Conservation (phyloP, 352 stramenopile genomes). For the Globisporangium megalacanthum region DNA sequence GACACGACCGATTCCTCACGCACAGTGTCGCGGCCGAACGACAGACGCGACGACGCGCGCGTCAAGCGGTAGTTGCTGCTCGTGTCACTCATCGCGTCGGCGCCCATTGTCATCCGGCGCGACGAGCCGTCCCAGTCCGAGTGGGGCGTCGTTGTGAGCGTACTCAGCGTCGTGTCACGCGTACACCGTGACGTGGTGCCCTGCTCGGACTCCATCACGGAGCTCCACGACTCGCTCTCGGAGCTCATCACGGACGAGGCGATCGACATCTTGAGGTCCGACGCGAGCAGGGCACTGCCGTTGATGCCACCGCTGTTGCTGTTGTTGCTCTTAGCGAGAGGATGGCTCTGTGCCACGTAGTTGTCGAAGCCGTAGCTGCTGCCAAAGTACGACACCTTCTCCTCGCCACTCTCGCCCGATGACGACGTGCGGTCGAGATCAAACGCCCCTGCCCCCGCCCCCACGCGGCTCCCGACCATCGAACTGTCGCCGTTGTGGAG, state of each 20-base stretch:
- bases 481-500: slow-evolving; percentile 35
- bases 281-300: slow-evolving; percentile 10
- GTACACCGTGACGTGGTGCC: slow-evolving; percentile 45
- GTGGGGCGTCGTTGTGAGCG: slow-evolving; percentile 32
- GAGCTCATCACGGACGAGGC: slow-evolving; percentile 46
- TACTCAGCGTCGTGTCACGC: slow-evolving; percentile 65
- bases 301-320: background rate
- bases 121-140: slow-evolving; percentile 23
- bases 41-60: slow-evolving; percentile 5
- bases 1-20: slow-evolving; percentile 1
- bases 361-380: slow-evolving; percentile 15
- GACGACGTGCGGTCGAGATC: slow-evolving; percentile 15
- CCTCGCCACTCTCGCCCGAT: slow-evolving; percentile 16
- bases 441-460: slow-evolving; percentile 1
- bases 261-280: slow-evolving; percentile 23
- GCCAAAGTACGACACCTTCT: slow-evolving; percentile 12
- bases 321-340: too few species aligned
- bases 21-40: slow-evolving; percentile 4
- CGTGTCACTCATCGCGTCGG: background rate
- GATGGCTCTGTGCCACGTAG: slow-evolving; percentile 8
- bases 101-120: slow-evolving; percentile 5
- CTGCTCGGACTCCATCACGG: slow-evolving; percentile 58
- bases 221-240: slow-evolving; percentile 68
- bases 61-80: slow-evolving; percentile 16
- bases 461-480: slow-evolving; percentile 17